phyloP scores from a whole-genome alignment of 2,329 filamentous ascomycete genomes.

The Talaromyces sp. region DNA sequence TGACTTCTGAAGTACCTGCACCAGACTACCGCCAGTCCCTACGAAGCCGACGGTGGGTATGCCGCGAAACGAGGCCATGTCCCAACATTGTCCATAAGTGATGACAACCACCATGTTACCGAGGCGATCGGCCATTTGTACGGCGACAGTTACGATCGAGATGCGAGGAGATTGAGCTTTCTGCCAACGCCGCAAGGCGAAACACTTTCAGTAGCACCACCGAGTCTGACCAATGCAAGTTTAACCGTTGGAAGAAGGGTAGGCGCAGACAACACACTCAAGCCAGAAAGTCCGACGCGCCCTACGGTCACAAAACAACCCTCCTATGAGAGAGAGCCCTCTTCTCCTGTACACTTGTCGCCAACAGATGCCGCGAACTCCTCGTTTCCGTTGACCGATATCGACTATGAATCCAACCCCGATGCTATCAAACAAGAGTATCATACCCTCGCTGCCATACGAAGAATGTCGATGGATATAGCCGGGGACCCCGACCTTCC shows the following conservation, averaged over 20 bases:
- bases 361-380: constrained; percentile 55
- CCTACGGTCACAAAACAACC: constrained; percentile 20
- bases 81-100: constrained; percentile 68
- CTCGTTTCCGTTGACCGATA: constrained; percentile 71
- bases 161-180: constrained; percentile 71
- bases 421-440: constrained; percentile 87
- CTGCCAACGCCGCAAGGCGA: constrained; percentile 52
- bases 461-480: constrained; percentile 93
- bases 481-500: constrained; percentile 58
- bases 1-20: constrained; percentile 16
- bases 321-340: constrained; percentile 46
- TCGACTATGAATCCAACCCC: constrained; percentile 86
- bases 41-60: constrained; percentile 38
- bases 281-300: constrained; percentile 21
- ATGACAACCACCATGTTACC: constrained; percentile 89
- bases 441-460: constrained; percentile 84
- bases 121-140: constrained; percentile 91
- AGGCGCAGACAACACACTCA: constrained; percentile 29
- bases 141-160: constrained; percentile 65
- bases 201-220: constrained; percentile 36
- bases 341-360: constrained; percentile 52
- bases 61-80: constrained; percentile 55
- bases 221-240: constrained; percentile 25
- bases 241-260: constrained; percentile 18
- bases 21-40: constrained; percentile 17